Percentiles rank a stretch among this genome's conserved stretches.
Conservation (phyloP, 2,329 filamentous ascomycete species). For the Salinomyces thailandicus region DNA sequence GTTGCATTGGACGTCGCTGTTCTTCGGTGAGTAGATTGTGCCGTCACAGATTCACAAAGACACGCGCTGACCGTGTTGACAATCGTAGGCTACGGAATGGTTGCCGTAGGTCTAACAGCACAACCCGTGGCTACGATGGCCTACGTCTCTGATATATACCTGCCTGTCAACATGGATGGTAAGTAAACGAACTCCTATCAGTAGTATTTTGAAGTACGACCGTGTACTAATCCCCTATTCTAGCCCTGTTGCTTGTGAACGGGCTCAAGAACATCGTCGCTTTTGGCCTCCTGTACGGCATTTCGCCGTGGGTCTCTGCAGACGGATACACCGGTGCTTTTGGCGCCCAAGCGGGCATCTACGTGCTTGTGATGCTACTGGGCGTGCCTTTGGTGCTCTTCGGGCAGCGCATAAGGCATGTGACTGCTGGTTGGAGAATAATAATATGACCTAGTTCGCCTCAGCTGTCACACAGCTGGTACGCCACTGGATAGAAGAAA, state of each 20-base stretch:
- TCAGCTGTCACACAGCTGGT: no score
- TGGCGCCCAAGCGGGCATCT: constrained; percentile 30
- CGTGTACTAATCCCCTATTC: no score
- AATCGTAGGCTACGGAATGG: constrained; percentile 40
- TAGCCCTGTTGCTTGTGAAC: constrained; percentile 29
- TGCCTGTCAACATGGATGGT: constrained; percentile 29
- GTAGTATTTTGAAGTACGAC: no score
- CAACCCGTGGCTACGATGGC: constrained; percentile 36
- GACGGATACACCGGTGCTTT: constrained; percentile 28
- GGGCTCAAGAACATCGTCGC: constrained; percentile 36
- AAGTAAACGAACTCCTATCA: no score
- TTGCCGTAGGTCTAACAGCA: constrained; percentile 34
- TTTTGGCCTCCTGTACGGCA: constrained; percentile 38
- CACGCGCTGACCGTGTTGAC: no score
- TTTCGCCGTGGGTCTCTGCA: constrained; percentile 33
- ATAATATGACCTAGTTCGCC: constrained; percentile 25
- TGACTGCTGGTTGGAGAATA: constrained; percentile 27
- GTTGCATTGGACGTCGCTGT: constrained; percentile 34
- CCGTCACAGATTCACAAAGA: no score
- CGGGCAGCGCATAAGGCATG: constrained; percentile 25
- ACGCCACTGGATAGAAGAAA: no score
- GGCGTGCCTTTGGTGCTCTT: constrained; percentile 24
- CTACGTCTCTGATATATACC: constrained; percentile 32
- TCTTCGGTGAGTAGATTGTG: no score
- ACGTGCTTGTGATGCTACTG: constrained; percentile 26